phyloP scores from a whole-genome alignment of 73 alveolate species.

The Uronychia binucleata region DNA sequence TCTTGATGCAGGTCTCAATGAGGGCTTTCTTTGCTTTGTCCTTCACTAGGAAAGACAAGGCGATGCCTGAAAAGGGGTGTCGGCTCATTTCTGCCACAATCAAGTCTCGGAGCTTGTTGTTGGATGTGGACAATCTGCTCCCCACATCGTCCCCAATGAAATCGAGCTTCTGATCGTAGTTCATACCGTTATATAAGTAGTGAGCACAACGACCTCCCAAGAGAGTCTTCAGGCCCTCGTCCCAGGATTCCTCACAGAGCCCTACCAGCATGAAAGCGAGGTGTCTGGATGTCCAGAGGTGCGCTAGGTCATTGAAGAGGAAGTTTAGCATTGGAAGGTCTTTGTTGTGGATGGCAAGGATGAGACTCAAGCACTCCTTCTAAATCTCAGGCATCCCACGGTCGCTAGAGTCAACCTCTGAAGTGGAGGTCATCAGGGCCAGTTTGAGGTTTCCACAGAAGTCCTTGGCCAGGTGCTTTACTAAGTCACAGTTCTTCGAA shows the following conservation, averaged over 20 bases:
- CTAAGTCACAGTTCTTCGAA: constrained; percentile 8
- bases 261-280: constrained; percentile 25
- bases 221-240: constrained; percentile 10
- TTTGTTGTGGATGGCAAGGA: constrained; percentile 20
- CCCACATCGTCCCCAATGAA: constrained; percentile 31
- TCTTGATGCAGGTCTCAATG: constrained; percentile 5
- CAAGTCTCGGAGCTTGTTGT: background rate
- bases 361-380: constrained; percentile 12
- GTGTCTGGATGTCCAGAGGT: constrained; percentile 17
- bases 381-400: constrained; percentile 1
- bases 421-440: background rate
- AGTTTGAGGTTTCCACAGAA: background rate
- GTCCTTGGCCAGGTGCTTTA: constrained; percentile 7
- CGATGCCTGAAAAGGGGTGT: constrained; percentile 23
- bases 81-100: background rate
- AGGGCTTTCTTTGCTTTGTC: background rate
- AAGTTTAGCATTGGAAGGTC: constrained; percentile 27
- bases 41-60: constrained; percentile 10
- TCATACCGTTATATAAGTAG: constrained; percentile 20
- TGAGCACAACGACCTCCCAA: constrained; percentile 18
- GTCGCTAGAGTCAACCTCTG: background rate
- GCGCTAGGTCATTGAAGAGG: constrained; percentile 15
- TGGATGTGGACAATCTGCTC: background rate
- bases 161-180: constrained; percentile 16
- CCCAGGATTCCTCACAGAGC: constrained; percentile 6